phyloP scores from a whole-genome alignment of 2,329 filamentous ascomycete genomes.

The Diaporthe citri region DNA sequence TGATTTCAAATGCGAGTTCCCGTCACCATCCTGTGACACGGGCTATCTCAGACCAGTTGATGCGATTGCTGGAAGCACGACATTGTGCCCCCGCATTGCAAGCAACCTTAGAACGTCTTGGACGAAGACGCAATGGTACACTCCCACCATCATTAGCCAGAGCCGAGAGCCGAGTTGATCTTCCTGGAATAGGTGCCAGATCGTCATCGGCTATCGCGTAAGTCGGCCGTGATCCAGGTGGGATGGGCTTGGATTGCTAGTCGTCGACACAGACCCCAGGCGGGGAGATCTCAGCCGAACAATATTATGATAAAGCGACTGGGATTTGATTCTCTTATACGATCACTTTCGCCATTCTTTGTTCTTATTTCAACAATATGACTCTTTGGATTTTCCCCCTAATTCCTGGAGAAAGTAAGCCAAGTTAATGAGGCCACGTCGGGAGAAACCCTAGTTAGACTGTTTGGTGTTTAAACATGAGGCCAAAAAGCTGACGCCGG shows the following conservation, averaged over 20 bases:
- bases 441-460: too few relatives aligned
- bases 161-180: neutral
- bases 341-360: neutral
- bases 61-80: slow-evolving; percentile 1
- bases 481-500: neutral
- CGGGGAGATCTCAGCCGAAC: neutral
- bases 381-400: accelerated
- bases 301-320: too few relatives aligned
- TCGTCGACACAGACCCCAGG: neutral
- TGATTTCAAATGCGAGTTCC: too few relatives aligned
- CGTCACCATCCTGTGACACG: neutral
- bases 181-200: neutral
- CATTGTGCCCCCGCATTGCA: slow-evolving; percentile 29
- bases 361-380: neutral
- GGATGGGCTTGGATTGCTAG: neutral
- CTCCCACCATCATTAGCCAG: neutral
- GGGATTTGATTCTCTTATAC: too few relatives aligned
- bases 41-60: neutral
- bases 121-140: slow-evolving; percentile 2
- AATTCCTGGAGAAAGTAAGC: too few relatives aligned
- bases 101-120: slow-evolving; percentile 18
- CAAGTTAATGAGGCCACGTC: too few relatives aligned
- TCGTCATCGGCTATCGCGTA: neutral
- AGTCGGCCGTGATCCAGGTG: neutral
- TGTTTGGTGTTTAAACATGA: neutral